Evolutionary conservation across 345 rosid species (phyloP).

Genomic region (Orychophragmus violaceus): DNA sequence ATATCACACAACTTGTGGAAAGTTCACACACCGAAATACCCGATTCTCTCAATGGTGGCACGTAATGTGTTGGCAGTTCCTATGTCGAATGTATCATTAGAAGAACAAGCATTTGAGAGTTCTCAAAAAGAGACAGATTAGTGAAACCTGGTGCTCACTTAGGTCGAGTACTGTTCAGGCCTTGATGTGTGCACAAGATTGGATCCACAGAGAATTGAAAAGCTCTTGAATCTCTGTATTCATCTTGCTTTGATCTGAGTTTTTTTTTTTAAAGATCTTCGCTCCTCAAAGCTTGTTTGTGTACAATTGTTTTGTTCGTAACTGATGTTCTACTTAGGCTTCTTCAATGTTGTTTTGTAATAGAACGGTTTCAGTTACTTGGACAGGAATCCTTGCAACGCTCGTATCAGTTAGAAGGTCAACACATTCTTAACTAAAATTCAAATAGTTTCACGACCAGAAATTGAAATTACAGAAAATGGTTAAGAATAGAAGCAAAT

Average conservation of each 20-base stretch:
- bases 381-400: not conserved
- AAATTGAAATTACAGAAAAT: not conserved
- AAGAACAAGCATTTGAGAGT: constrained; percentile 31
- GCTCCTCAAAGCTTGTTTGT: not conserved
- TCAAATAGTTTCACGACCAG: not conserved
- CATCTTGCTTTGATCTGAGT: not conserved
- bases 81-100: constrained; percentile 44
- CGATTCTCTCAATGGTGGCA: constrained; percentile 72
- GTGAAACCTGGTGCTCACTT: constrained; percentile 46
- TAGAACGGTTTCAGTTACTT: not conserved
- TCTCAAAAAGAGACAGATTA: constrained; percentile 40
- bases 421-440: not conserved
- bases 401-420: not conserved
- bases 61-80: constrained; percentile 59
- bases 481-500: not conserved
- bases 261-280: not conserved
- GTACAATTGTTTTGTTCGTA: not conserved
- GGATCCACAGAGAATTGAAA: constrained; percentile 52
- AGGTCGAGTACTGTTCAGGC: constrained; percentile 56
- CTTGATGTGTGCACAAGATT: constrained; percentile 73
- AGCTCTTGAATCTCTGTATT: constrained; percentile 20
- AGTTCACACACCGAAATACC: constrained; percentile 69
- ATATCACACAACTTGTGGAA: constrained; percentile 81
- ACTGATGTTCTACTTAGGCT: not conserved
- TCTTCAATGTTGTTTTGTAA: not conserved